These are phyloP conservation scores for Drechmeria coniospora DNA, from an alignment of 2,329 filamentous ascomycete species.

Conservation along the genomic window DNA sequence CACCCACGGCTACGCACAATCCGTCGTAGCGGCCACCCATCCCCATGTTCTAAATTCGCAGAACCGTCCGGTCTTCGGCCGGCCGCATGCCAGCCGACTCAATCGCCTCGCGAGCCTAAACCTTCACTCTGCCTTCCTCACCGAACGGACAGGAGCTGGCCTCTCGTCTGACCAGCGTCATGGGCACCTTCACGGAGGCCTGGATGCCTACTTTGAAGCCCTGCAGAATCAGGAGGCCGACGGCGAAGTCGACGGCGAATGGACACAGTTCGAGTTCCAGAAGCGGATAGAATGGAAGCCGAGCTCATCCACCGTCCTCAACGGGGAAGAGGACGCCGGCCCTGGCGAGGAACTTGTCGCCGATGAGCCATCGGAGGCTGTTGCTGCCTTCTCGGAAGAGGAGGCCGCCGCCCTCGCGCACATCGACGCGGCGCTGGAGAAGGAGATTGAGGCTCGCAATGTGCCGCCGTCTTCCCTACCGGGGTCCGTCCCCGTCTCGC, in stretches of 20 bases:
- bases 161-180: constrained; percentile 38
- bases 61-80: constrained; percentile 47
- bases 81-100: constrained; percentile 39
- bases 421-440: constrained; percentile 70
- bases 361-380: constrained; percentile 19
- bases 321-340: constrained; percentile 38
- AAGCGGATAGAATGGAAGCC: constrained; percentile 83
- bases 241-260: constrained; percentile 60
- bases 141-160: constrained; percentile 33
- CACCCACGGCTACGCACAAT: constrained; percentile 95
- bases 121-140: constrained; percentile 66
- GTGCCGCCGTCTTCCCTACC: constrained; percentile 26
- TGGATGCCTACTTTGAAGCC: constrained; percentile 86
- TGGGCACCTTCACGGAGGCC: constrained; percentile 41
- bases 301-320: constrained; percentile 36
- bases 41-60: constrained; percentile 61
- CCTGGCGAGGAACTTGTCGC: constrained; percentile 18
- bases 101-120: constrained; percentile 40
- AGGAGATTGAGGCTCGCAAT: constrained; percentile 50
- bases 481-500: constrained; percentile 23
- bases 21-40: constrained; percentile 87
- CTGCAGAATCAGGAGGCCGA: constrained; percentile 61
- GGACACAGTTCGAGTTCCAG: constrained; percentile 82
- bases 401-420: constrained; percentile 54
- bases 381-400: constrained; percentile 25